A percentile compares a stretch with the other conserved stretches of the same genome.
Conservation (phyloP, 257 asterid genomes). For the Henckelia pumila region DNA sequence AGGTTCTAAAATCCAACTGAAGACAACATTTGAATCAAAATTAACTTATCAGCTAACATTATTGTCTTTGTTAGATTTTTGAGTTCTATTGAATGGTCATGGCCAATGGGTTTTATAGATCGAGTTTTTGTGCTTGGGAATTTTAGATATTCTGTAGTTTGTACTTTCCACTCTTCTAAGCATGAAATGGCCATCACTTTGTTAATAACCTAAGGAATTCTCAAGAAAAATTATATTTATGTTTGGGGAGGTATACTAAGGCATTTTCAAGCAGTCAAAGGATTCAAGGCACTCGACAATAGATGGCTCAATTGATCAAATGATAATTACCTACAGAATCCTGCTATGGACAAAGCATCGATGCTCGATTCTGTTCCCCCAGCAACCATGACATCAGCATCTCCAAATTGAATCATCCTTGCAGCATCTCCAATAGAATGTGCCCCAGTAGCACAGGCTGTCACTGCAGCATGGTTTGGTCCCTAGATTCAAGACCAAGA, state of each 20-base stretch:
- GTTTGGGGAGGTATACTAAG: background rate
- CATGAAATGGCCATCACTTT: background rate
- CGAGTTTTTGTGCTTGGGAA: background rate
- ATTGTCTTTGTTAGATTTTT: no score
- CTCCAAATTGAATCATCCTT: slow-evolving; percentile 96
- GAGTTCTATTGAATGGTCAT: background rate
- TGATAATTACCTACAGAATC: slow-evolving; percentile 77
- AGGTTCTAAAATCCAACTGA: background rate
- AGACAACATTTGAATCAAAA: no score
- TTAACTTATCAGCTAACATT: no score
- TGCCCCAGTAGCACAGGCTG: slow-evolving; percentile 99
- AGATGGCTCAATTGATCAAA: slow-evolving; percentile 7
- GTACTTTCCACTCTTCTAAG: background rate
- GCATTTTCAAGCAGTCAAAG: slow-evolving; percentile 4
- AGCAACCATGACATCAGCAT: slow-evolving; percentile 95
- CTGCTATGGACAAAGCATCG: slow-evolving; percentile 97
- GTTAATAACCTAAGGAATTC: slow-evolving; percentile 1
- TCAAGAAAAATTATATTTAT: background rate
- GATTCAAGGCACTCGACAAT: slow-evolving; percentile 14
- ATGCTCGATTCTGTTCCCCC: slow-evolving; percentile 98
- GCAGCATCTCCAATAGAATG: slow-evolving; percentile 94
- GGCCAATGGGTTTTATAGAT: background rate
- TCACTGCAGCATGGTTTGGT: slow-evolving; percentile 99
- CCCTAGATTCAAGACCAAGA: slow-evolving; percentile 82
- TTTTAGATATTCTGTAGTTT: no score